Base-by-base conservation (phyloP, 2,329 filamentous ascomycete species). In the Colletotrichum godetiae region DNA sequence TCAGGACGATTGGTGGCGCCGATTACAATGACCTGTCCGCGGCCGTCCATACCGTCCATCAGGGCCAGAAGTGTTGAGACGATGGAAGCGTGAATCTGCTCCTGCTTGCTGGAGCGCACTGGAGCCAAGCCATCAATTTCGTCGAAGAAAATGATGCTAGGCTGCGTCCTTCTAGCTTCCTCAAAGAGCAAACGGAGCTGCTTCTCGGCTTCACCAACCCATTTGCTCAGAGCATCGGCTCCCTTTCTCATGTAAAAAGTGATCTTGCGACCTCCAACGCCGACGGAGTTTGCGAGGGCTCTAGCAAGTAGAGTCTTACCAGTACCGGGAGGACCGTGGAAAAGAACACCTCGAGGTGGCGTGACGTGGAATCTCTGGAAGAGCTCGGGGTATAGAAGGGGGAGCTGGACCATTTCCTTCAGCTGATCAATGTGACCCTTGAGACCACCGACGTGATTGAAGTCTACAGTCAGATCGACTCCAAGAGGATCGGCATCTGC, bases 171-270 rank as follows among this genome's bases (percentile, higher is more conserved):
- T 74, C 96, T 90, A 19, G 97, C 97, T 83, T 99, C 97, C 78
- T 98, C 97, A 76, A 99, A 99, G 5, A 99, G 88, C 70, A 98
- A 86, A 58, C 97, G 92, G 67, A 99, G 90, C 81, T 99, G 97
- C 83, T 96, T 93, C 84, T 99, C 97, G 11, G 97, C 97, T 83
- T 99, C 97, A 80, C 97, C 97, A 65, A 99, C 97, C 97, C 97
- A 99, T 84, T 99, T 99, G 83, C 95, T 98, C 75, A 99, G 86
- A 19, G 95, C 95, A 88, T 99, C 97, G 29, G 97, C 97, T 80
- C 97, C 97, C 84, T 99, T 99, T 74, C 97, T 93, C 97, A 99
- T 99, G 84, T 98, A 99, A 78, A 99, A 99, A 0, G 95, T 98
- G 75, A 99, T 97, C 81, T 98, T 98, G 76, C 93, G 92, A 27